Evolutionary conservation across 2,329 filamentous ascomycete species (phyloP).

Genomic region (Sarocladium oryzae): DNA sequence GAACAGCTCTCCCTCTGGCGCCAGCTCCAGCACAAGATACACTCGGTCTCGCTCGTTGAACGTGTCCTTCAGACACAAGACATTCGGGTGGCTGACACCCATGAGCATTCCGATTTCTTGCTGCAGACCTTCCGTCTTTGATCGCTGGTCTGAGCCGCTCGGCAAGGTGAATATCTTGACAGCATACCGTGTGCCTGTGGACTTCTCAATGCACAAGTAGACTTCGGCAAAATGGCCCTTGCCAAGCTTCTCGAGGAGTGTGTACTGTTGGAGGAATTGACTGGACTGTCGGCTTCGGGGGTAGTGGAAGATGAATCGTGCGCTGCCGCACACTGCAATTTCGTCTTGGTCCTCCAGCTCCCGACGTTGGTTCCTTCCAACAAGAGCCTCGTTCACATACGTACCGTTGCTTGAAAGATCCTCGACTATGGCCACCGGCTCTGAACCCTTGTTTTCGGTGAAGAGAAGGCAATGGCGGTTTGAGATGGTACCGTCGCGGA

Average conservation of each 20-base stretch:
- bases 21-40: slow-evolving; percentile 86
- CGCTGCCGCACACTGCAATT: slow-evolving; percentile 77
- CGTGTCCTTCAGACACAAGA: slow-evolving; percentile 89
- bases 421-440: slow-evolving; percentile 71
- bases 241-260: slow-evolving; percentile 74
- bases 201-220: slow-evolving; percentile 82
- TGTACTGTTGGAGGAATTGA: slow-evolving; percentile 81
- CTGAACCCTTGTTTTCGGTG: slow-evolving; percentile 49
- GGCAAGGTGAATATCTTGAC: slow-evolving; percentile 94
- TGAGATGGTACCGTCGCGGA: slow-evolving; percentile 75
- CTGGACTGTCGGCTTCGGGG: slow-evolving; percentile 68
- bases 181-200: slow-evolving; percentile 73
- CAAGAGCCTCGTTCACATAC: slow-evolving; percentile 84
- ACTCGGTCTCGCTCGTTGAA: slow-evolving; percentile 89
- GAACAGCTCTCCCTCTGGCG: slow-evolving; percentile 89
- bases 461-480: slow-evolving; percentile 76
- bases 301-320: slow-evolving; percentile 87
- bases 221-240: slow-evolving; percentile 96
- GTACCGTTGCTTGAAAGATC: slow-evolving; percentile 96
- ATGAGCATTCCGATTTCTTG: slow-evolving; percentile 96
- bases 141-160: slow-evolving; percentile 71
- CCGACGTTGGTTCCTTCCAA: slow-evolving; percentile 86
- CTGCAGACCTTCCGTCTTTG: slow-evolving; percentile 79
- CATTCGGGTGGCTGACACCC: slow-evolving; percentile 91
- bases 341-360: slow-evolving; percentile 88